These are phyloP conservation scores for Sordariomycetes sp. DNA, from an alignment of 2,329 filamentous ascomycete species.

Conservation along the genomic window DNA sequence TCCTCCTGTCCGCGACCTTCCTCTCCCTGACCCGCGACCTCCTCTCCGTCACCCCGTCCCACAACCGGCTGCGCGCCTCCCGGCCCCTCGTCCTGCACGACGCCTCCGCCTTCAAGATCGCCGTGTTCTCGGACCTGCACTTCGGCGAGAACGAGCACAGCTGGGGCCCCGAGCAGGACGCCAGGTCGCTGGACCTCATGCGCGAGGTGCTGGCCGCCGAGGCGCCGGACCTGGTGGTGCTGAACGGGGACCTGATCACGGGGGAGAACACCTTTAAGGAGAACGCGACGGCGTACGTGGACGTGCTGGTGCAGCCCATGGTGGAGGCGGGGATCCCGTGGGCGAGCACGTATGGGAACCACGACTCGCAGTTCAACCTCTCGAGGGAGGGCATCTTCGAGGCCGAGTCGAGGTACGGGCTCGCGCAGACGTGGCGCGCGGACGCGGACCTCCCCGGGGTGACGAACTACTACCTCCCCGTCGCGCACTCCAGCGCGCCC, in stretches of 20 bases:
- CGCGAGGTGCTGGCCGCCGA: constrained; percentile 46
- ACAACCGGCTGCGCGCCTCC: not conserved
- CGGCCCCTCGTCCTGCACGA: constrained; percentile 20
- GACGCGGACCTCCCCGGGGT: constrained; percentile 17
- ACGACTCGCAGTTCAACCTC: constrained; percentile 52
- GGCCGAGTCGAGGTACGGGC: constrained; percentile 19
- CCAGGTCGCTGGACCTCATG: constrained; percentile 45
- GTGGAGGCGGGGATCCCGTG: constrained; percentile 44
- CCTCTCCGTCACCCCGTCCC: not conserved
- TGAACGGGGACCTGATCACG: constrained; percentile 64
- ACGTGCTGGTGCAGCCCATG: constrained; percentile 48
- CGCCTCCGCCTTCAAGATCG: constrained; percentile 38
- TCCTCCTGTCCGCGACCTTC: not conserved
- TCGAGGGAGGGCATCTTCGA: constrained; percentile 27
- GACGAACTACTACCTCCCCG: constrained; percentile 36
- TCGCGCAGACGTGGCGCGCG: constrained; percentile 7
- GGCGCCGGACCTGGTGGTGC: constrained; percentile 46
- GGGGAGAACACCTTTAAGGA: constrained; percentile 49
- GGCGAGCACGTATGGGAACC: constrained; percentile 63
- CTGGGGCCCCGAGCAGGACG: constrained; percentile 38
- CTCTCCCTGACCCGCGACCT: not conserved
- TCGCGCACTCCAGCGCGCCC: constrained; percentile 10
- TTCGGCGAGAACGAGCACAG: constrained; percentile 45
- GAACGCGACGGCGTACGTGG: constrained; percentile 46
- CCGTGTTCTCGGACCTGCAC: constrained; percentile 60